Base-by-base conservation (phyloP, 1,139 yeast species). In the Sugiyamaella neomexicana region DNA sequence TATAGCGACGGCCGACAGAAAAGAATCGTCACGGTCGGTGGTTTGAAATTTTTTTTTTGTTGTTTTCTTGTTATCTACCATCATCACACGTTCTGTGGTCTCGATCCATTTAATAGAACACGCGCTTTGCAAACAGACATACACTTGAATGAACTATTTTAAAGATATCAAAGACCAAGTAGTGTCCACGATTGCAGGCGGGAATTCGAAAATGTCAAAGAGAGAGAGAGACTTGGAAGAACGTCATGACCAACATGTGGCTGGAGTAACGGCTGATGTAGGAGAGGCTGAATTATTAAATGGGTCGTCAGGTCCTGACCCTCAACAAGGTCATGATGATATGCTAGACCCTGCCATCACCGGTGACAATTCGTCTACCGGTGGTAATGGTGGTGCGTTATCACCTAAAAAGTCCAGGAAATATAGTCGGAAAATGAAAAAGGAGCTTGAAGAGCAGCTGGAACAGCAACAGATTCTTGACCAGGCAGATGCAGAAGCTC, bases 311-410 rank as follows among this genome's bases (percentile, higher is more conserved):
- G 32, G 29, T 15, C 12, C 15, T 34, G 44, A 40, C 13, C 32
- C 20, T 2, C 13, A 39, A 7, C 13, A 5, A 23, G 32, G 25
- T 12, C 32, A 45, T 23, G 27, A 45, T 45, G 49, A 32, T 9
- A 45, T 45, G 49, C 41, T 45, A 4, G 49, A 45, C 15, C 49
- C 49, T 8, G 49, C 49, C 25, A 45, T 45, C 20, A 45, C 49
- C 25, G 49, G 49, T 23, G 49, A 45, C 16, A 45, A 12, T 13
- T 20, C 42, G 40, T 36, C 49, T 32, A 13, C 37, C 50, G 9
- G 43, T 38, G 10, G 50, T 44, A 13, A 23, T 42, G 12, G 40
- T 32, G 15, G 40, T 43, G 40, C 46, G 7, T 27, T 37, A 13
- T 34, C 55, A 2, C 52, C 45, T n/a, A 39, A 39, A 16, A 45